Evolutionary conservation across 2,329 filamentous ascomycete species (phyloP).

Genomic region (Cercospora sp.): DNA sequence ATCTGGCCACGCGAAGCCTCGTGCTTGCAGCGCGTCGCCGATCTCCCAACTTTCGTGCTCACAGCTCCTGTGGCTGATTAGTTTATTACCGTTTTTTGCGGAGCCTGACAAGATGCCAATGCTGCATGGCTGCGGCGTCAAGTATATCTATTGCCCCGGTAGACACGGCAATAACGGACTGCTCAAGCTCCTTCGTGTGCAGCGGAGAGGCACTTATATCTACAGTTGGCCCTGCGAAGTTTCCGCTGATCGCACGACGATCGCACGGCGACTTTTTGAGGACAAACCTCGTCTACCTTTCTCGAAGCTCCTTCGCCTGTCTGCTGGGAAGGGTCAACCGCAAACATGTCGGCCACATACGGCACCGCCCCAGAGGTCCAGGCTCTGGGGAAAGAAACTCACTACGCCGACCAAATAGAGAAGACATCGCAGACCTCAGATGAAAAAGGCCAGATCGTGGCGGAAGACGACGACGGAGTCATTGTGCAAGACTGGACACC

Average conservation of each 20-base stretch:
- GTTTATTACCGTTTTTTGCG: neutral
- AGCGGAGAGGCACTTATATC: neutral
- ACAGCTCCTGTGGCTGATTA: neutral
- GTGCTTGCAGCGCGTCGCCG: conserved; percentile 5
- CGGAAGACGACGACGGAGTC: conserved; percentile 5
- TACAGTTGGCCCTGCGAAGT: neutral
- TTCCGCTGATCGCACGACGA: neutral
- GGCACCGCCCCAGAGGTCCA: conserved; percentile 2
- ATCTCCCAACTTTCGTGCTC: neutral
- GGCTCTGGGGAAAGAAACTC: conserved; percentile 8
- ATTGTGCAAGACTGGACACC: conserved; percentile 33
- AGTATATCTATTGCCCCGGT: conserved; percentile 4
- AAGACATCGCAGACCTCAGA: conserved; percentile 14
- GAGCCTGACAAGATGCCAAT: conserved; percentile 6
- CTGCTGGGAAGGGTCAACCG: neutral
- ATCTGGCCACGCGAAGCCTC: conserved; percentile 2
- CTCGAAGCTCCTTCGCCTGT: neutral
- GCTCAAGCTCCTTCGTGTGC: neutral
- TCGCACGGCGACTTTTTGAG: neutral
- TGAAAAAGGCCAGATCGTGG: conserved; percentile 3
- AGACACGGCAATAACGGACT: conserved; percentile 9
- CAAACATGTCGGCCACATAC: neutral
- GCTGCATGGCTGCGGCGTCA: conserved; percentile 1
- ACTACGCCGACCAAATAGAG: conserved; percentile 15
- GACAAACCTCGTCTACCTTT: neutral